Evolutionary conservation across 768 basidiomycete species (phyloP).

Genomic region (Calocera viscosa): DNA sequence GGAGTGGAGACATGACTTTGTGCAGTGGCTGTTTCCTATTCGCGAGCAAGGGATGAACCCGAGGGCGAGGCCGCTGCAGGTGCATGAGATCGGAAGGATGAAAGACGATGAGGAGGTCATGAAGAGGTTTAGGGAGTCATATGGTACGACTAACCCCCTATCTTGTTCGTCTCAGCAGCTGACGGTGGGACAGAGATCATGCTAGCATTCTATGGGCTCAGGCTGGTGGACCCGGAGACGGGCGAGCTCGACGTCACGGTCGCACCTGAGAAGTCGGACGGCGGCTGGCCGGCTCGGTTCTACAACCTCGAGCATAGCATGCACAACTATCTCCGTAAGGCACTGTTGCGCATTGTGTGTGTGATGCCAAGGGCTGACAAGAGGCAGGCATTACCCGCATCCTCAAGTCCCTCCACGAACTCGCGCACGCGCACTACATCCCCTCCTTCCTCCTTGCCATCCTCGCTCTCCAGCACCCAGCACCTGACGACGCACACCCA

Average conservation of each 20-base stretch:
- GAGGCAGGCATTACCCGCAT: background rate
- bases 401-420: background rate
- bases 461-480: background rate
- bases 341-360: background rate
- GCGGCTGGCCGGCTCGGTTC: background rate
- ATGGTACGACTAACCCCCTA: background rate
- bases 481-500: background rate
- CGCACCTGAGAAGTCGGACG: background rate
- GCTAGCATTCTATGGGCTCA: background rate
- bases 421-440: background rate
- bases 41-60: background rate
- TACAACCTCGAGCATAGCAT: slow-evolving; percentile 1
- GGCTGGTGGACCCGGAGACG: background rate
- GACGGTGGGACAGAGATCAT: background rate
- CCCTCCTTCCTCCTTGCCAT: background rate
- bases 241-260: background rate
- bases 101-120: background rate
- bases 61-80: background rate
- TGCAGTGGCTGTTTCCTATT: background rate
- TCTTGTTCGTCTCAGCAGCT: background rate
- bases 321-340: background rate
- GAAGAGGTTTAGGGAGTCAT: background rate
- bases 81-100: background rate
- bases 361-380: background rate
- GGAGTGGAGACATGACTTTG: background rate